Percentiles rank a stretch among this genome's conserved stretches.
Evolutionary conservation across 2,329 filamentous ascomycete genomes (phyloP).

Genomic region (Xylaria sp.): DNA sequence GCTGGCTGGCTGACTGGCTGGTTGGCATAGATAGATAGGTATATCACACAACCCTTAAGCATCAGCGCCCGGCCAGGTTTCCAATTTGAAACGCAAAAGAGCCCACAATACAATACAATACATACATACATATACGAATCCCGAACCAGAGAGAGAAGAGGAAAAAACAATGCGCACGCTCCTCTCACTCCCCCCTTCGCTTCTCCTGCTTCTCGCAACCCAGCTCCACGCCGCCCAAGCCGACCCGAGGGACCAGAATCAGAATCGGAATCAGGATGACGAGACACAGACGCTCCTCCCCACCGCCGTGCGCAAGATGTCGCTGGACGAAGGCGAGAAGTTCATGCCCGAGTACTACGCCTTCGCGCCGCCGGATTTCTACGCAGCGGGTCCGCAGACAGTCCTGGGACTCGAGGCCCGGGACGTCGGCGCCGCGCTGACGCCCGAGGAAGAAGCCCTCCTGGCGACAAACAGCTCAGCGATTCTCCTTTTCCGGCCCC

Average conservation of each 20-base stretch:
- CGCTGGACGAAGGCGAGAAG: constrained; percentile 75
- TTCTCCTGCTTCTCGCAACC: constrained; percentile 56
- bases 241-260: background rate
- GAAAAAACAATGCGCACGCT: constrained; percentile 30
- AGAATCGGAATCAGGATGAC: too few relatives aligned
- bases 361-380: constrained; percentile 51
- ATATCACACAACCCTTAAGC: too few relatives aligned
- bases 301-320: constrained; percentile 77
- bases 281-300: constrained; percentile 54
- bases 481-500: constrained; percentile 56
- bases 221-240: constrained; percentile 50
- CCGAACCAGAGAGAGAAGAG: background rate
- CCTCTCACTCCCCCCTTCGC: constrained; percentile 35
- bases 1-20: too few relatives aligned
- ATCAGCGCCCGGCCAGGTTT: too few relatives aligned
- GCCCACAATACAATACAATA: background rate
- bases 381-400: constrained; percentile 25
- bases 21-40: too few relatives aligned
- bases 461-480: constrained; percentile 50
- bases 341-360: constrained; percentile 75
- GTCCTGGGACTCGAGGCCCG: constrained; percentile 45
- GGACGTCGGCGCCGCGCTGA: constrained; percentile 43
- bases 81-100: background rate
- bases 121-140: background rate
- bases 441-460: constrained; percentile 45